Conservation (phyloP, 306 rosid species). For the Corylus heterophylla region DNA sequence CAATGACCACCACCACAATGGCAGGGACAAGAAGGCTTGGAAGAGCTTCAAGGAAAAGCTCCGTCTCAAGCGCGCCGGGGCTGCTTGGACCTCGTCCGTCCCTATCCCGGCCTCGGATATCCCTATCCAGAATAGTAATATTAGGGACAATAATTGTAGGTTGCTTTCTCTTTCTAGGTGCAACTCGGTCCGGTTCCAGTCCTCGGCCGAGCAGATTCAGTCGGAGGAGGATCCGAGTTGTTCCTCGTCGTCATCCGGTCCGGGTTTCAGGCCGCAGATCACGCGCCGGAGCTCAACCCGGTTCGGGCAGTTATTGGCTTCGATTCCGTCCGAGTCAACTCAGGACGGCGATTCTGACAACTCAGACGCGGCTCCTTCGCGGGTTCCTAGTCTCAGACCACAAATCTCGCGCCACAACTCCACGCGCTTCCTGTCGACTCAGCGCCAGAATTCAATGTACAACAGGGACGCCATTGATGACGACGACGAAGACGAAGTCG, state of each 20-base stretch:
- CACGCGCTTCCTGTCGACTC: constrained; percentile 3
- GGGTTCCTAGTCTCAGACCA: constrained; percentile 18
- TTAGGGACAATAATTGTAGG: too few species aligned
- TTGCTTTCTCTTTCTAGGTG: constrained; percentile 13
- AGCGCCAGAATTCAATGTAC: constrained; percentile 30
- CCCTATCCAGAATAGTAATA: constrained; percentile 25
- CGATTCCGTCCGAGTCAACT: not conserved
- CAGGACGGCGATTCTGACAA: not conserved
- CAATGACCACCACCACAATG: constrained; percentile 21
- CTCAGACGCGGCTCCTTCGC: not conserved
- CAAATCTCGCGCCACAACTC: constrained; percentile 43
- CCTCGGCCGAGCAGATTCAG: constrained; percentile 18
- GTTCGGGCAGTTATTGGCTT: not conserved
- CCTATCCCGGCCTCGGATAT: constrained; percentile 63
- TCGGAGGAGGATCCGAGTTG: constrained; percentile 11
- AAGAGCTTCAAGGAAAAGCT: constrained; percentile 70
- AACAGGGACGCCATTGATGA: constrained; percentile 23
- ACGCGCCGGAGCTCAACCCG: constrained; percentile 22
- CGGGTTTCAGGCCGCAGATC: constrained; percentile 3
- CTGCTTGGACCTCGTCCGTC: constrained; percentile 69
- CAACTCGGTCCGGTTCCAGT: constrained; percentile 10
- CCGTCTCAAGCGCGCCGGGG: constrained; percentile 61
- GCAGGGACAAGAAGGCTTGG: constrained; percentile 66
- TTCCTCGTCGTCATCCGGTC: not conserved
- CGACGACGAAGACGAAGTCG: constrained; percentile 24